Evolutionary conservation across 2,329 filamentous ascomycete species (phyloP), one percentile per base, ranked within the genome.

Genomic region (Cercospora brassicicola): DNA sequence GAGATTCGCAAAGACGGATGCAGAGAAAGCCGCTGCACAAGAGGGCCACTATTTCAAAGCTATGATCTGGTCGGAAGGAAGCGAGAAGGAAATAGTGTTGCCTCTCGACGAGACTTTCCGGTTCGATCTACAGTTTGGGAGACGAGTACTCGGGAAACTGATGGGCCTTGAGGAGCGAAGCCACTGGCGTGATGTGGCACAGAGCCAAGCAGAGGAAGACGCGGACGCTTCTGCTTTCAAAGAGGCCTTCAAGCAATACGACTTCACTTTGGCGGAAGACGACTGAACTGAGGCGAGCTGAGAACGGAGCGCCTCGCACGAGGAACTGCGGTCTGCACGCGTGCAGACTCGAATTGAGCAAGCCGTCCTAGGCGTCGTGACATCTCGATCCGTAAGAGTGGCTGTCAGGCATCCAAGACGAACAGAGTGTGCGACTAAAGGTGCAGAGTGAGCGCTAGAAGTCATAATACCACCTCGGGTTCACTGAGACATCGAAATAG

Each of bases 41-140:
- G 71, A 74, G 18, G 76, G 75, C 1, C 74, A 79, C 59, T 79
- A 73, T 67, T 77, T 79, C 69, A 76, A 76, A 65, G 76, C 75
- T 15, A 77, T 75, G 71, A 76, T 79, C 55, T 79, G 77, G 78
- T 74, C 73, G 0, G 83, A 77, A 80, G 81, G 67, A 74, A 78
- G 60, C 55, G 85, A 88, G 71, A 84, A 87, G 76, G 88, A 91
- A 70, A 89, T 89, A 72, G 89, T 88, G 66, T 83, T 97, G 67
- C 85, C 94, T 63, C 87, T 98, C 82, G 88, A 88, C 6, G 85
- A 97, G 8, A 88, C 87, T 18, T 87, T 91, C 71, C 87, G 90
- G 13, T 98, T 99, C 78, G 93, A 97, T 77, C 81, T 97, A 56
- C 94, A 98, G 77, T 98, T 96, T 76, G 93, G 92, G 3, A 86